Evolutionary conservation across 2,329 filamentous ascomycete genomes (phyloP), one percentile per base, ranked within the genome.

Genomic region (Arthrobotrys megalospora): DNA sequence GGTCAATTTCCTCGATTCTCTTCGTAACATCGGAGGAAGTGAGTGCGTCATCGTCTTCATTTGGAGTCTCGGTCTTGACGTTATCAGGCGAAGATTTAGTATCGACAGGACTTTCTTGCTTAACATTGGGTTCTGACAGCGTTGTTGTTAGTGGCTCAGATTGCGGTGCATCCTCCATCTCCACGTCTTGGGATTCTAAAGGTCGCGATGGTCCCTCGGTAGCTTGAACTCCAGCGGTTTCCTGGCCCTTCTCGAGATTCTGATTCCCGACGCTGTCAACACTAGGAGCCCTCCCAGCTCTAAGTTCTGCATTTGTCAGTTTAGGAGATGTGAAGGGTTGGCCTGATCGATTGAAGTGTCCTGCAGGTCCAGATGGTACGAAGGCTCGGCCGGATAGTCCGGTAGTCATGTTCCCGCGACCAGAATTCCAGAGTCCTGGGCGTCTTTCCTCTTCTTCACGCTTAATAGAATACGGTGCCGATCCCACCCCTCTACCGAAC

Each of bases 101-200:
- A 28, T 77, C 73, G 21, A 71, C 62, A n/a, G 73, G 73, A 24
- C 73, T 77, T 24, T 77, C 73, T 67, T 77, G 73, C 28, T 77
- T 77, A 14, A 71, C 50, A 36, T 43, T 71, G 6, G 50, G 66
- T 32, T 69, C 69, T 5, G 69, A 16, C 7, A 45, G 21, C 12
- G 36, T 16, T 5, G 47, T 24, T 16, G 45, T 10, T 58, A 19
- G 5, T 21, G 45, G 19, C n/a, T 67, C 47, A 10, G 38, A 41
- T 38, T 68, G 62, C 6, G 76, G 68, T 14, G 66, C 68, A 62
- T 79, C 76, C 6, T 72, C 32, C 76, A 79, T 79, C 32, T 69
- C 68, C n/a, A 73, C 45, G 16, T 79, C 76, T 21, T 52, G 36
- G 7, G 19, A 34, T 64, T 66, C 58, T 12, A 16, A 6, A 45